Evolutionary conservation across 176 grass and related monocot genomes (phyloP), one percentile per base, ranked within the genome.

Genomic region (Aegilops umbellulata): DNA sequence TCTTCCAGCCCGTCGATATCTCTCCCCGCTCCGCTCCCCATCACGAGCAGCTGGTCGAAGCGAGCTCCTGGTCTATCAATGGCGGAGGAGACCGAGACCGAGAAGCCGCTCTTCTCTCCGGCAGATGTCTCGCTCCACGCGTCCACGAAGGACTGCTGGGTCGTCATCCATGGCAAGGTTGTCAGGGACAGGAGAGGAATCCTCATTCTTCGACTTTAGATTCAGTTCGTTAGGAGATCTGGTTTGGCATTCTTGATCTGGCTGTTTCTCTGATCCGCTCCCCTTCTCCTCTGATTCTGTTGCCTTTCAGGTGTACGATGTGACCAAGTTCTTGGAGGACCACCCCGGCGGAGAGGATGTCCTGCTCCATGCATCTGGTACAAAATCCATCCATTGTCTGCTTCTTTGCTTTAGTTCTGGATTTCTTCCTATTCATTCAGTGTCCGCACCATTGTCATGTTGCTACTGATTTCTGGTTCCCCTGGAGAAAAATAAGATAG

Each of bases 291-390:
- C 6, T 10, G 32, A 32, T 4, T 29, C 72, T 15, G 63, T 6
- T 81, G 79, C 25, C 51, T 88, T 90, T 79, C 74, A 97, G 94
- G 89, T 97, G 22, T 97, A 93, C 86, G 91, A 97, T 88, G 94
- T 94, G 22, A 94, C 94, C 91, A 90, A 79, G 49, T 97, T 97
- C 89, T 39, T 97, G 55, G 94, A 94, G 74, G 91, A 97, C 29
- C 94, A 97, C 51, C 89, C 91, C 22, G 89, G 94, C 23, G 94
- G 94, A 78, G 94, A 96, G 61, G 89, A 96, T 31, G 94, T 90
- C 11, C 85, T 97, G 17, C 84, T 94, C 51, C 91, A 97, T 63
- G 91, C 82, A 69, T 97, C 94, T 64, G 94, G 94, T 94, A 74
- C 36, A 10, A 73, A 65, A 31, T 65, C 68, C 60, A 63, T 26